A percentile compares a stretch with the other conserved stretches of the same genome.
These are phyloP conservation scores for Pestalotiopsis sp. DNA, from an alignment of 2,329 filamentous ascomycete species.

Conservation along the genomic window DNA sequence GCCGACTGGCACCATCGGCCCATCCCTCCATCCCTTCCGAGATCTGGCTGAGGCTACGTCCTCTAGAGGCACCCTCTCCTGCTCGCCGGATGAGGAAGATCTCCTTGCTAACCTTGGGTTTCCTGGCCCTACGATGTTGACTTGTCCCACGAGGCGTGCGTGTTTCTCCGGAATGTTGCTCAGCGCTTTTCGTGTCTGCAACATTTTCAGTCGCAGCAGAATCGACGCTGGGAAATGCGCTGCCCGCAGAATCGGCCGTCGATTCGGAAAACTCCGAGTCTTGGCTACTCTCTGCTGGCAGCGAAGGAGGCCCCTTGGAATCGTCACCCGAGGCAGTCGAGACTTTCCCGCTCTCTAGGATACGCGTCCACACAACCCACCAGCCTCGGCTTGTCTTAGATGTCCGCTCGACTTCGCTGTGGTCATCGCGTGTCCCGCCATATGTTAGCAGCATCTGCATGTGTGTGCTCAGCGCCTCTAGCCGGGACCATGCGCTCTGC, in stretches of 20 bases:
- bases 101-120: constrained; percentile 51
- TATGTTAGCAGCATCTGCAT: constrained; percentile 65
- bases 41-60: constrained; percentile 32
- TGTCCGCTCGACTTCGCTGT: constrained; percentile 59
- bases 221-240: background rate
- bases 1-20: constrained; percentile 58
- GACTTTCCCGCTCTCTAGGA: constrained; percentile 38
- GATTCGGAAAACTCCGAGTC: constrained; percentile 5
- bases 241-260: background rate
- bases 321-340: background rate
- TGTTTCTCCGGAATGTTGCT: constrained; percentile 10
- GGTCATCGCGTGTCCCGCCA: constrained; percentile 44
- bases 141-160: constrained; percentile 12
- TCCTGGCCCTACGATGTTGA: constrained; percentile 14
- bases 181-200: background rate
- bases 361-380: constrained; percentile 71
- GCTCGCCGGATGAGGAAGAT: constrained; percentile 64
- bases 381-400: constrained; percentile 69
- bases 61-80: constrained; percentile 49
- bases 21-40: constrained; percentile 45
- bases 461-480: constrained; percentile 68
- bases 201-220: constrained; percentile 4
- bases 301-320: background rate
- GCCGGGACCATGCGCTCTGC: constrained; percentile 53
- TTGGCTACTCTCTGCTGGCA: constrained; percentile 3